Evolutionary conservation across 352 stramenopile genomes (phyloP).

Genomic region (Globisporangium lucens): DNA sequence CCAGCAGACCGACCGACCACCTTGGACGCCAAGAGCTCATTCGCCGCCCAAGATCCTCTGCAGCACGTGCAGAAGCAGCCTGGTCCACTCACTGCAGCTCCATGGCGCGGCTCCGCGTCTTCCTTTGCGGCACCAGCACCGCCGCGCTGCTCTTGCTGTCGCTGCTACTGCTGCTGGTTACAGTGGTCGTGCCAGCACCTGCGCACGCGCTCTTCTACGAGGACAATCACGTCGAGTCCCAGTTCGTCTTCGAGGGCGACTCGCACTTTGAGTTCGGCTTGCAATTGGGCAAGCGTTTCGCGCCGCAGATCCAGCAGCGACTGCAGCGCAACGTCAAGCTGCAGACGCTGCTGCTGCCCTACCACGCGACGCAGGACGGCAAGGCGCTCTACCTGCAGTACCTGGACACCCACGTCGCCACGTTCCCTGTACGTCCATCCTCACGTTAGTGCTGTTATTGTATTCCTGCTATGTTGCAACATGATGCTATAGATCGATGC

Average conservation of each 20-base stretch:
- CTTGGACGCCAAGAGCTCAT: not conserved
- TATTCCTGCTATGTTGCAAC: not conserved
- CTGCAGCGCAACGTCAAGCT: constrained; percentile 44
- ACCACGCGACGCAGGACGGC: constrained; percentile 35
- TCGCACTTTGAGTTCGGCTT: constrained; percentile 66
- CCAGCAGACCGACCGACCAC: not conserved
- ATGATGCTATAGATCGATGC: not conserved
- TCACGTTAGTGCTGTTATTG: not conserved
- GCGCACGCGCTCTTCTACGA: constrained; percentile 4
- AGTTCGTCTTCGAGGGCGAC: constrained; percentile 52
- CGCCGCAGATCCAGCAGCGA: constrained; percentile 44
- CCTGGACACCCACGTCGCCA: constrained; percentile 35
- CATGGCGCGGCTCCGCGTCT: not conserved
- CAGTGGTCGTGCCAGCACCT: not conserved
- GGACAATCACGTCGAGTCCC: constrained; percentile 27
- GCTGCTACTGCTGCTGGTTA: not conserved
- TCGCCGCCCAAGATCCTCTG: not conserved
- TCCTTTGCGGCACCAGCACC: not conserved
- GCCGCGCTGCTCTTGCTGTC: not conserved
- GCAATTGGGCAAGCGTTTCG: constrained; percentile 45
- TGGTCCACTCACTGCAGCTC: not conserved
- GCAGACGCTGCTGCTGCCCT: constrained; percentile 58
- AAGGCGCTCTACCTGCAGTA: constrained; percentile 42
- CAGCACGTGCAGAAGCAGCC: not conserved
- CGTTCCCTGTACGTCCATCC: constrained; percentile 43